These are phyloP conservation scores for Udeniomyces megalosporus DNA, from an alignment of 768 basidiomycete genomes.

Conservation along the genomic window DNA sequence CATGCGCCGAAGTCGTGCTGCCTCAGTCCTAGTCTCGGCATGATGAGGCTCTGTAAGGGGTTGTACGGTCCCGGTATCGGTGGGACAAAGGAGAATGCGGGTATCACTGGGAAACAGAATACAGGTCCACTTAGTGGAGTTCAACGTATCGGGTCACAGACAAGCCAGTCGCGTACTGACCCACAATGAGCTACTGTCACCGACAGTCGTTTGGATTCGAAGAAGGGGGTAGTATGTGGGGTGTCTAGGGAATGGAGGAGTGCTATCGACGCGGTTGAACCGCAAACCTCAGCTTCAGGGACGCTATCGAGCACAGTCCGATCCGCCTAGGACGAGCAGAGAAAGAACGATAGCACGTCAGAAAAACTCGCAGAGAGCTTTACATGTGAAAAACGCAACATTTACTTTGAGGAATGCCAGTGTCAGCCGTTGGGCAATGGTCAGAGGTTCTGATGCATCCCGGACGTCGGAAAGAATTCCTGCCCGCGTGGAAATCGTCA, in stretches of 20 bases:
- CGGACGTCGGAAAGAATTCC: slow-evolving; percentile 16
- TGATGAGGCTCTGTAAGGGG: slow-evolving; percentile 92
- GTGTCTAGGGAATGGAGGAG: slow-evolving; percentile 78
- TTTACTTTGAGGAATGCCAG: slow-evolving; percentile 71
- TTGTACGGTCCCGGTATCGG: slow-evolving; percentile 51
- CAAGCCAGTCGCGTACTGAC: background rate
- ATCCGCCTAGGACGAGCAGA: slow-evolving; percentile 43
- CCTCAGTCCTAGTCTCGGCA: slow-evolving; percentile 76
- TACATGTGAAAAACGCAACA: slow-evolving; percentile 3
- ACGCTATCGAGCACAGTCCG: slow-evolving; percentile 47
- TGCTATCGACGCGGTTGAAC: slow-evolving; percentile 80
- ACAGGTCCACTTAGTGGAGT: background rate
- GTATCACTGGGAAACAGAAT: slow-evolving; percentile 41
- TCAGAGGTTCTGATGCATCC: slow-evolving; percentile 37
- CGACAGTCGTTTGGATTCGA: slow-evolving; percentile 53
- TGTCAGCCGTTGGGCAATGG: slow-evolving; percentile 72
- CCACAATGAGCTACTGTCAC: slow-evolving; percentile 75
- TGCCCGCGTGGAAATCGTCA: background rate
- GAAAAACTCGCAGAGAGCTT: slow-evolving; percentile 7
- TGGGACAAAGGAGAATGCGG: slow-evolving; percentile 63
- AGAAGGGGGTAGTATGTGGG: slow-evolving; percentile 59
- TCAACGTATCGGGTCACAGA: background rate
- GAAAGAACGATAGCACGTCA: background rate
- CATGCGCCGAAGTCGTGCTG: slow-evolving; percentile 63
- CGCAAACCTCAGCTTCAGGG: slow-evolving; percentile 53